Evolutionary conservation across 768 basidiomycete genomes (phyloP).

Genomic region (Lyophyllum semitale): DNA sequence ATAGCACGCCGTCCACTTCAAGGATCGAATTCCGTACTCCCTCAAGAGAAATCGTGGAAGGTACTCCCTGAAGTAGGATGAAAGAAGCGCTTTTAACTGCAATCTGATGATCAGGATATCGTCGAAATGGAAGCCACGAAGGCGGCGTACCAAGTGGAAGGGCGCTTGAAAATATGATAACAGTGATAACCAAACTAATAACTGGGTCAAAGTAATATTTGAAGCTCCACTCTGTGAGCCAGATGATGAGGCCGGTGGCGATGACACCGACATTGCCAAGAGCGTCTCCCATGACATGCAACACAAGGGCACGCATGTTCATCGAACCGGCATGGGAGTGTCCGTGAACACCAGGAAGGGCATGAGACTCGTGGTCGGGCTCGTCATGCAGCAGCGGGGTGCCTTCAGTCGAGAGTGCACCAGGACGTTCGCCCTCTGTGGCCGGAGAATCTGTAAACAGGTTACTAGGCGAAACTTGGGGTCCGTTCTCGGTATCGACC

Average conservation of each 20-base stretch:
- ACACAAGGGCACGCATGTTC: slow-evolving; percentile 96
- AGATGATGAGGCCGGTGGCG: slow-evolving; percentile 91
- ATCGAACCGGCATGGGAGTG: slow-evolving; percentile 70
- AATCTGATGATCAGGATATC: not conserved
- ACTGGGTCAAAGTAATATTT: slow-evolving; percentile 92
- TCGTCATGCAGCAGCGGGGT: slow-evolving; percentile 44
- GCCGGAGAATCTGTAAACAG: slow-evolving; percentile 9
- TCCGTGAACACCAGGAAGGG: slow-evolving; percentile 25
- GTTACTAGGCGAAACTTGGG: not conserved
- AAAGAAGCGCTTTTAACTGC: slow-evolving; percentile 88
- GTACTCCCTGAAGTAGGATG: slow-evolving; percentile 94
- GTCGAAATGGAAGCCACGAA: not conserved
- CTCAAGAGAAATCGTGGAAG: slow-evolving; percentile 86
- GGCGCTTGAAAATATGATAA: slow-evolving; percentile 96
- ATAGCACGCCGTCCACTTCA: slow-evolving; percentile 80
- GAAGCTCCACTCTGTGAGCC: slow-evolving; percentile 82
- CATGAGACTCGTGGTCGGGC: slow-evolving; percentile 19
- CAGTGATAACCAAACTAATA: slow-evolving; percentile 91
- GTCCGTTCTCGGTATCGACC: slow-evolving; percentile 17
- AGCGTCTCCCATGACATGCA: slow-evolving; percentile 96
- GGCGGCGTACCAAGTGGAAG: slow-evolving; percentile 74
- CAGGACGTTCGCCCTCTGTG: slow-evolving; percentile 7
- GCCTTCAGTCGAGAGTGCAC: slow-evolving; percentile 32
- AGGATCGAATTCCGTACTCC: slow-evolving; percentile 82
- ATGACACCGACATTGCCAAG: slow-evolving; percentile 98